Conservation (phyloP, 1,284 basidiomycete species). For the Sutorius eximius region DNA sequence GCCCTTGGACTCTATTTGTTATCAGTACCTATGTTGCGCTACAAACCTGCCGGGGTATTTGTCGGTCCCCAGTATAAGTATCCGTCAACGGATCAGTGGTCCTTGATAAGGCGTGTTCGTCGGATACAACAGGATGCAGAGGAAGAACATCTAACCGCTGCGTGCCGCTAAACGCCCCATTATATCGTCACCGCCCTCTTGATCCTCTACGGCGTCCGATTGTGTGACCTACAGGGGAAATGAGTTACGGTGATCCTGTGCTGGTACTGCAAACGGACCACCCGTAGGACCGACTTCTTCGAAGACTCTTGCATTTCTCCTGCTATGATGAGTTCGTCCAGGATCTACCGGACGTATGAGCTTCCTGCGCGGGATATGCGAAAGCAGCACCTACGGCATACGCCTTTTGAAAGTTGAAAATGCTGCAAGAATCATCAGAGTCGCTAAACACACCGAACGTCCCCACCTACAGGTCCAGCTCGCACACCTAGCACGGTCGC, state of each 20-base stretch:
- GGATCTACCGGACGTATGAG: constrained; percentile 55
- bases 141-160: constrained; percentile 48
- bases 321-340: constrained; percentile 97
- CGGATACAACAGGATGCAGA: constrained; percentile 1
- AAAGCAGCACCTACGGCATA: constrained; percentile 68
- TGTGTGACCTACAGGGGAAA: constrained; percentile 63
- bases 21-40: not conserved
- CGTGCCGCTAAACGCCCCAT: constrained; percentile 72
- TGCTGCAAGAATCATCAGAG: constrained; percentile 47
- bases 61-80: not conserved
- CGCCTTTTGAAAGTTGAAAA: constrained; percentile 98
- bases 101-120: constrained; percentile 28
- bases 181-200: constrained; percentile 77
- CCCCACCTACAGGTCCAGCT: constrained; percentile 80
- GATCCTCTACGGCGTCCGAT: constrained; percentile 76
- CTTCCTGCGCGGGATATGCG: constrained; percentile 1
- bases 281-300: constrained; percentile 94
- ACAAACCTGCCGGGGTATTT: not conserved
- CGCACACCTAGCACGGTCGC: constrained; percentile 72
- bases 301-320: constrained; percentile 98
- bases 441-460: not conserved
- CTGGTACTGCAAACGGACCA: constrained; percentile 48
- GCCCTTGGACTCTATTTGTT: constrained; percentile 1
- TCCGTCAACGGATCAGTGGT: constrained; percentile 29
- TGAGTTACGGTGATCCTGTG: constrained; percentile 4